Base-by-base conservation (phyloP, 1,284 basidiomycete genomes). In the Ganoderma leucocontextum region DNA sequence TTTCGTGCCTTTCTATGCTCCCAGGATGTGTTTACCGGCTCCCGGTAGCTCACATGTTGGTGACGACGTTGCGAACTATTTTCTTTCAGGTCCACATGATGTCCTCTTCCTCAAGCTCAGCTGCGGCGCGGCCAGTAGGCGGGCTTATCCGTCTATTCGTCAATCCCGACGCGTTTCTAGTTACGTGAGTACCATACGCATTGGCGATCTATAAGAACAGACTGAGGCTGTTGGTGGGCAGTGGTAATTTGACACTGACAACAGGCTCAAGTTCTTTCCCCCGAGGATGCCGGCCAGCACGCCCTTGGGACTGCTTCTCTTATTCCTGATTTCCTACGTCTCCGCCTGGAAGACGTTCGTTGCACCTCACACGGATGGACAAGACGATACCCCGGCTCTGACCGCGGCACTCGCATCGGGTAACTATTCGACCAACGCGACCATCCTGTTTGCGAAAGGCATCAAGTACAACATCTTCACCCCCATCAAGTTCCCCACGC, bases 391-490 rank as follows among this genome's bases (percentile, higher is more conserved):
- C 0, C 86, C 86, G 25, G 81, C 80, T 0, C 75, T 90, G 15
- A 72, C 79, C 7, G 78, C 83, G 39, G 84, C 83, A 0, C 75
- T 85, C 0, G 76, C 75, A 2, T 57, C 82, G 17, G 80, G 81
- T 0, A 83, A 82, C 59, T 83, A 82, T 72, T 76, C 81, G 7
- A 76, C 78, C 0, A 81, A 90, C 70, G 78, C 86, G 44, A 87
- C 85, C 7, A 89, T 89, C 70, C 67, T 89, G 6, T 90, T 90
- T 75, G 66, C 84, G 75, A 81, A 86, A 66, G 87, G 87, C 57
- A 77, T 82, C 33, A 86, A 83, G 1, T 91, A 90, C 74, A 90
- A 90, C 72, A 84, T 89, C 10, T 86, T 84, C 69, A 86, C 85
- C 3, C 85, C 88, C 1, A 81, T 90, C 76, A 84, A 80, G 65